Percentiles rank a stretch among this genome's conserved stretches.
Evolutionary conservation across 805 yeast species (phyloP).

Genomic region (Kuraishia capsulata): DNA sequence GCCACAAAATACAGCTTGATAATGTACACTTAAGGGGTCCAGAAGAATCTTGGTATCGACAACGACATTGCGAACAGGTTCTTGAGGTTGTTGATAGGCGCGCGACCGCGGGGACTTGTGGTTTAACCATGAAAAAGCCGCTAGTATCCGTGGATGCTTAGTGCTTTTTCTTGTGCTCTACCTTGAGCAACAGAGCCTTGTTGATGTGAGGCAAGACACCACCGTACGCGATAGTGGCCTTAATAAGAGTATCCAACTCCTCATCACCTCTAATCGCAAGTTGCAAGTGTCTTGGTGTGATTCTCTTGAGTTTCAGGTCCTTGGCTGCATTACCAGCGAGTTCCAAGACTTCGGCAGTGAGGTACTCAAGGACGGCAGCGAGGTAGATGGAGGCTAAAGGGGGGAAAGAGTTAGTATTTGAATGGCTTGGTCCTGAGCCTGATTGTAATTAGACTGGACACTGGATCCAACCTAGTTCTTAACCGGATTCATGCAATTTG

Average conservation of each 20-base stretch:
- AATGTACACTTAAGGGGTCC: too few relatives aligned
- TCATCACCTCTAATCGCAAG: slow-evolving; percentile 98
- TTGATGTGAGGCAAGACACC: slow-evolving; percentile 96
- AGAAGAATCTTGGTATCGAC: too few relatives aligned
- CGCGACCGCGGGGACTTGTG: too few relatives aligned
- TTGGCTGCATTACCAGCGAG: slow-evolving; percentile 98
- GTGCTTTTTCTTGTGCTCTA: slow-evolving; percentile 44
- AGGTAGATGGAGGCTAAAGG: slow-evolving; percentile 85
- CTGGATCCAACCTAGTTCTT: neutral
- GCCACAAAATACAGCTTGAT: too few relatives aligned
- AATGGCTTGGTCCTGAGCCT: too few relatives aligned
- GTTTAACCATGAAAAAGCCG: too few relatives aligned
- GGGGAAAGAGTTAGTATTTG: slow-evolving; percentile 4
- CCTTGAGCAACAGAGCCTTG: slow-evolving; percentile 70
- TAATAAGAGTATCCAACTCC: slow-evolving; percentile 90
- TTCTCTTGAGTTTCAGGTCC: slow-evolving; percentile 91
- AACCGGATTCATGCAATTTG: too few relatives aligned
- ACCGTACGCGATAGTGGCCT: slow-evolving; percentile 95
- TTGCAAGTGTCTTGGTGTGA: slow-evolving; percentile 96
- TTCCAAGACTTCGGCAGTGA: slow-evolving; percentile 95
- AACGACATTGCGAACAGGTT: too few relatives aligned
- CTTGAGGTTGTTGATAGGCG: too few relatives aligned
- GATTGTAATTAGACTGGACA: neutral
- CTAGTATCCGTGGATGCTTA: too few relatives aligned
- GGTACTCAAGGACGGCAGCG: slow-evolving; percentile 91